phyloP scores from a whole-genome alignment of 495 filamentous ascomycete species.

The Barbatosphaeria neglecta region DNA sequence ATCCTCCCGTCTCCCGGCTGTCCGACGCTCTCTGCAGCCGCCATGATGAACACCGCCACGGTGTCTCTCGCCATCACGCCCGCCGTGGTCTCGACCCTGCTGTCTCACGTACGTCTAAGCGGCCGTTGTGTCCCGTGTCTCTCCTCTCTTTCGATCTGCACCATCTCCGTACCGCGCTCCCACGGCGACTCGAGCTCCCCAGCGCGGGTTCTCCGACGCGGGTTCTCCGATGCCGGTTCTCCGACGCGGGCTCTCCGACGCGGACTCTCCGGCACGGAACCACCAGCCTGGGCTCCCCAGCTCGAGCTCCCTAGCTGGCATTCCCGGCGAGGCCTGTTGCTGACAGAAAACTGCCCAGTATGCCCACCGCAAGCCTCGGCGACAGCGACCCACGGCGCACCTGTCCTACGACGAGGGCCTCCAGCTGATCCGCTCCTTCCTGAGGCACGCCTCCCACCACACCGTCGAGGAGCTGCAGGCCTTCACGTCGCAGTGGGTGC shows the following conservation, averaged over 20 bases:
- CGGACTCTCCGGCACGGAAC: no score
- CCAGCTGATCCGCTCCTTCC: constrained; percentile 74
- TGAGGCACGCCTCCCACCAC: constrained; percentile 69
- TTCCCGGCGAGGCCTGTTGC: no score
- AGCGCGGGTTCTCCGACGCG: no score
- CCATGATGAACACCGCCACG: constrained; percentile 55
- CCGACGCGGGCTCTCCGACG: no score
- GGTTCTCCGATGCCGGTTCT: no score
- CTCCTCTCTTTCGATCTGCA: not conserved
- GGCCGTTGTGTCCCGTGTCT: not conserved
- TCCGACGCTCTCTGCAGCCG: not conserved
- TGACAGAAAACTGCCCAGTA: constrained; percentile 42
- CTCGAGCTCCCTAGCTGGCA: no score
- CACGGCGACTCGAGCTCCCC: no score
- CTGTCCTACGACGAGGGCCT: constrained; percentile 92
- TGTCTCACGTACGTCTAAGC: constrained; percentile 54
- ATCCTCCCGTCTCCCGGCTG: no score
- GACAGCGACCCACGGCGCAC: constrained; percentile 69
- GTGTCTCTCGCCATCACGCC: constrained; percentile 66
- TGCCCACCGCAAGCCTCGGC: constrained; percentile 61
- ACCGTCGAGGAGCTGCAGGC: constrained; percentile 85
- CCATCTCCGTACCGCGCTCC: not conserved
- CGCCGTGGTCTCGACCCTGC: constrained; percentile 62
- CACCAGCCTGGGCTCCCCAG: no score
- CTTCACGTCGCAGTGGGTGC: constrained; percentile 84